Percentiles rank a stretch among this genome's conserved stretches.
These are phyloP conservation scores for Jacaranda copaia DNA, from an alignment of 257 asterid genomes.

Conservation along the genomic window DNA sequence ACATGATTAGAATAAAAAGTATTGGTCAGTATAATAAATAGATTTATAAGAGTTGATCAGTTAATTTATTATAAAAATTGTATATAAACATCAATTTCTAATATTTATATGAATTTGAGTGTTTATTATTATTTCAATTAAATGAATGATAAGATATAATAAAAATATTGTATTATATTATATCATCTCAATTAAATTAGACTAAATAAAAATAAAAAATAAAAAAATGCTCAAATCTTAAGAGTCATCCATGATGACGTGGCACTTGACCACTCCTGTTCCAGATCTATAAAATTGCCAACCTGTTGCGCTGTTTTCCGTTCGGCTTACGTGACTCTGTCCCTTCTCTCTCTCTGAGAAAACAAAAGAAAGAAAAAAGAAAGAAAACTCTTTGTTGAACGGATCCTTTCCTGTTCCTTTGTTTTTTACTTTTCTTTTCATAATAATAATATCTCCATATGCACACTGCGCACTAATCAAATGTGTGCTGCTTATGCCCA, in stretches of 20 bases:
- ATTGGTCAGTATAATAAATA: no score
- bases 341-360: conserved; percentile 25
- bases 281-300: conserved; percentile 43
- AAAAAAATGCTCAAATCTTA: background rate
- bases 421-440: background rate
- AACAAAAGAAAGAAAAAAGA: background rate
- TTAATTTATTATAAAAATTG: no score
- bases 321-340: conserved; percentile 14
- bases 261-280: conserved; percentile 43
- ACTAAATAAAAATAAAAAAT: background rate
- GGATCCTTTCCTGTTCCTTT: conserved; percentile 29
- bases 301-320: conserved; percentile 35
- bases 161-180: no score
- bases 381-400: conserved; percentile 36
- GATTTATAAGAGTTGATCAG: no score
- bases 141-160: no score
- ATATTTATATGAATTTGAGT: no score
- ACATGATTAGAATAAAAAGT: no score
- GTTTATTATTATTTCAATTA: no score
- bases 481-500: conserved; percentile 49
- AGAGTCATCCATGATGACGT: conserved; percentile 35
- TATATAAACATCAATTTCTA: no score
- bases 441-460: conserved; percentile 20
- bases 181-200: no score
- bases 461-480: conserved; percentile 46